Evolutionary conservation across 345 rosid species (phyloP).

Genomic region (Angophora floribunda): DNA sequence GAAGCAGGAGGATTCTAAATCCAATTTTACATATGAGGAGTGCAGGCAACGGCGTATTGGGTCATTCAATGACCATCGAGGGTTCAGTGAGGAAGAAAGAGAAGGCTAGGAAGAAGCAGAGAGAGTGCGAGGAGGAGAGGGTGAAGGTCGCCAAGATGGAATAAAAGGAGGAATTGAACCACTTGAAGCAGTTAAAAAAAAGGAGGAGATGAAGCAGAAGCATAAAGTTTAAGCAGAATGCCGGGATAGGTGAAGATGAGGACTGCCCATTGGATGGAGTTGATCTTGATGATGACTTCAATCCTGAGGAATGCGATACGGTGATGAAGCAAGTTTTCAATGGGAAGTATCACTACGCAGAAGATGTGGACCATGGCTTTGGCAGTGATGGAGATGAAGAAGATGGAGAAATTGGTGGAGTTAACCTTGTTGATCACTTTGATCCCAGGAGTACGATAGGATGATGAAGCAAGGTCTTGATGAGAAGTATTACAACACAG

Average conservation of each 20-base stretch:
- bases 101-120: too few relatives aligned
- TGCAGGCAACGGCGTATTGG: slow-evolving; percentile 48
- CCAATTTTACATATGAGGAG: slow-evolving; percentile 47
- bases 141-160: too few relatives aligned
- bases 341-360: too few relatives aligned
- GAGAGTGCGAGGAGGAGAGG: too few relatives aligned
- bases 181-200: slow-evolving; percentile 64
- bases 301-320: slow-evolving; percentile 57
- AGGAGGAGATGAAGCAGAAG: slow-evolving; percentile 67
- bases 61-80: slow-evolving; percentile 19
- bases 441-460: neutral
- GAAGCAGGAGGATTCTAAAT: slow-evolving; percentile 48
- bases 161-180: slow-evolving; percentile 53
- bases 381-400: too few relatives aligned
- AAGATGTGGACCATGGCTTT: too few relatives aligned
- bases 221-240: slow-evolving; percentile 48
- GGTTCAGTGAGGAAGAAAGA: too few relatives aligned
- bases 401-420: too few relatives aligned
- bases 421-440: too few relatives aligned
- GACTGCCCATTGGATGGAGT: slow-evolving; percentile 18
- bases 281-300: slow-evolving; percentile 60
- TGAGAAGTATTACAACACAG: slow-evolving; percentile 51
- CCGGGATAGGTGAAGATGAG: slow-evolving; percentile 47
- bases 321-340: too few relatives aligned
- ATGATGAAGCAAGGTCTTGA: slow-evolving; percentile 61